Base-by-base conservation (phyloP, 2,329 filamentous ascomycete species). In the Cytospora piceae region DNA sequence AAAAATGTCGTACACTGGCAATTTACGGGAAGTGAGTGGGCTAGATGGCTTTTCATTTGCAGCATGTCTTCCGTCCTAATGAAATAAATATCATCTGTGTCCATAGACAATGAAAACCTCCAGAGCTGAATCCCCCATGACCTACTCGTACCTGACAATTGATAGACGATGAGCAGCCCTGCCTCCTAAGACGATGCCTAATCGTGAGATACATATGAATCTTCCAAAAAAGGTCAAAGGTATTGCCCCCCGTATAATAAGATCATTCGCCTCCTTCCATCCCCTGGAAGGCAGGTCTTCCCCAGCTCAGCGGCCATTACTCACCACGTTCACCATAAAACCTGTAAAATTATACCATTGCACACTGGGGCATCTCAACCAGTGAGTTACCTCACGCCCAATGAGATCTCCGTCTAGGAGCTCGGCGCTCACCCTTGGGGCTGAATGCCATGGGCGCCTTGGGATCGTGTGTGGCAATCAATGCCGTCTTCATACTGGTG, bases 141-240 rank as follows among this genome's bases (percentile, higher is more conserved):
- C 46, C 37, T 56, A 56, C 39, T 57, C 12, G 49, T 63, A 66
- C 22, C 34, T 63, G 27, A 59, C 59, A 55, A 58, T 52, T 66
- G 63, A 61, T 56, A 52, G 64, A 63, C 63, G 42, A 57, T 42
- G 57, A 61, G 34, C 42, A 57, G 24, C 34, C 39, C 52, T 57
- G 22, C 51, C 60, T 52, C 39, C 63, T 61, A 63, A 68, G 46
- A 58, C 59, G 42, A 68, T 66, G 63, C 53, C 59, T 65, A 54
- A 57, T 46, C 63, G 59, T 61, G 49, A 62, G 22, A 68, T 60
- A 67, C 53, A 58, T 31, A 68, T 68, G 66, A 52, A 66, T 68
- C 56, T 68, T 58, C 56, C 27, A 53, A 57, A 49, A 62, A 63
- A 53, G 37, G 42, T 39, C 37, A 52, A 29, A 63, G 60, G 27